phyloP scores from a whole-genome alignment of 2,329 filamentous ascomycete genomes.

The Lachnellula subtilissima region DNA sequence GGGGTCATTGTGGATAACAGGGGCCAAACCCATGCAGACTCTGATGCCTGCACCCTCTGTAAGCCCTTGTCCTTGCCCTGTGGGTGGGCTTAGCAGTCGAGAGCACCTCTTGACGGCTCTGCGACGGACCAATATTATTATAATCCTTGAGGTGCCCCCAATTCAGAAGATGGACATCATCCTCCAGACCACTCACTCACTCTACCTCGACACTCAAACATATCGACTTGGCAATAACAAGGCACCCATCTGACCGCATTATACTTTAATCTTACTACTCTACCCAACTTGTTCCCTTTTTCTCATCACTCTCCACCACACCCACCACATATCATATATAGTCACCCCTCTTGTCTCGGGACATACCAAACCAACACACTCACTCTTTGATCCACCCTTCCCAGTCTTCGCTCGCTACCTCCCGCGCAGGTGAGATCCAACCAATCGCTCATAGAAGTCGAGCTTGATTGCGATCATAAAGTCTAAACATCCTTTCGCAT shows the following conservation, averaged over 20 bases:
- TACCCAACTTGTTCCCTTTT: constrained; percentile 9
- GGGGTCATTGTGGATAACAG: constrained; percentile 3
- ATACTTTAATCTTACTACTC: constrained; percentile 26
- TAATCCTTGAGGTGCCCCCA: constrained; percentile 16
- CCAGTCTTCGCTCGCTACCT: constrained; percentile 17
- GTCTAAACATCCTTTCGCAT: constrained; percentile 2
- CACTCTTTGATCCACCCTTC: constrained; percentile 4
- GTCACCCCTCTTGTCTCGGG: constrained; percentile 24
- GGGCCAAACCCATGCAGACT: not conserved
- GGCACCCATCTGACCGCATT: constrained; percentile 25
- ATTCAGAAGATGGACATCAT: constrained; percentile 1
- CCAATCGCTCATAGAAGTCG: constrained; percentile 1
- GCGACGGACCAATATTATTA: constrained; percentile 14
- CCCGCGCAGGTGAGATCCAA: constrained; percentile 2
- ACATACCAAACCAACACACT: constrained; percentile 17
- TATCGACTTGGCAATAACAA: constrained; percentile 12
- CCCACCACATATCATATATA: constrained; percentile 19
- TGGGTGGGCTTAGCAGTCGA: constrained; percentile 6
- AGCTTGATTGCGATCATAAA: not conserved
- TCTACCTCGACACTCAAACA: constrained; percentile 9
- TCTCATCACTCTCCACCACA: not conserved
- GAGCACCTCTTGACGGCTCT: not conserved
- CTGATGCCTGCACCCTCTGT: not conserved
- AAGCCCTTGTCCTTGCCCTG: constrained; percentile 1
- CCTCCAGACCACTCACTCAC: not conserved